These are phyloP conservation scores for Psophocarpus tetragonolobus DNA, from an alignment of 306 rosid species.

Conservation along the genomic window DNA sequence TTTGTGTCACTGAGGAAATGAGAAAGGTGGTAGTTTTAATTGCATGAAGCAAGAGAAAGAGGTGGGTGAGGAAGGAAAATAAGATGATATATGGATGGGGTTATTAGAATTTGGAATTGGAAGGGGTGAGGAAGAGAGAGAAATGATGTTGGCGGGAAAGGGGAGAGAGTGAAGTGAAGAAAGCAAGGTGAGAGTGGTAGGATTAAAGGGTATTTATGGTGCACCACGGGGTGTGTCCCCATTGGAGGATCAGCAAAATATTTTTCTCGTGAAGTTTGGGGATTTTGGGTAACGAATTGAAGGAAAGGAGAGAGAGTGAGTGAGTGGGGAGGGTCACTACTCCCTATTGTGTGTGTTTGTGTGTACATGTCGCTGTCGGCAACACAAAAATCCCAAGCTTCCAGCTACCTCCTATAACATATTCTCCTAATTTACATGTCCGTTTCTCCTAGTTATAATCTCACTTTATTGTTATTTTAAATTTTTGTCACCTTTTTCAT, in stretches of 20 bases:
- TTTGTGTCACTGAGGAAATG: neutral
- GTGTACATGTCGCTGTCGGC: slow-evolving; percentile 30
- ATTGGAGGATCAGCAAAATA: slow-evolving; percentile 3
- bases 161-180: neutral
- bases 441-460: neutral
- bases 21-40: neutral
- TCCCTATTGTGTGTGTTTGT: neutral
- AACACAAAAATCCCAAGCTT: slow-evolving; percentile 26
- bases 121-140: neutral
- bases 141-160: slow-evolving; percentile 43
- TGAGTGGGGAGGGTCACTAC: neutral
- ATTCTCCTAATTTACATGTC: neutral
- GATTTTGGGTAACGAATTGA: slow-evolving; percentile 18
- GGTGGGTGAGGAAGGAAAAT: neutral
- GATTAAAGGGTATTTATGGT: slow-evolving; percentile 43
- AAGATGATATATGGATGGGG: no score
- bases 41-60: slow-evolving; percentile 4
- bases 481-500: neutral
- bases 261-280: slow-evolving; percentile 3
- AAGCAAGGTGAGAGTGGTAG: neutral
- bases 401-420: slow-evolving; percentile 13
- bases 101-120: no score
- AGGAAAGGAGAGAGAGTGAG: neutral
- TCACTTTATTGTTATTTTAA: neutral
- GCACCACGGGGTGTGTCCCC: slow-evolving; percentile 16